These are phyloP conservation scores for Pseudozyma pruni DNA, from an alignment of 1,284 basidiomycete genomes.

Conservation along the genomic window DNA sequence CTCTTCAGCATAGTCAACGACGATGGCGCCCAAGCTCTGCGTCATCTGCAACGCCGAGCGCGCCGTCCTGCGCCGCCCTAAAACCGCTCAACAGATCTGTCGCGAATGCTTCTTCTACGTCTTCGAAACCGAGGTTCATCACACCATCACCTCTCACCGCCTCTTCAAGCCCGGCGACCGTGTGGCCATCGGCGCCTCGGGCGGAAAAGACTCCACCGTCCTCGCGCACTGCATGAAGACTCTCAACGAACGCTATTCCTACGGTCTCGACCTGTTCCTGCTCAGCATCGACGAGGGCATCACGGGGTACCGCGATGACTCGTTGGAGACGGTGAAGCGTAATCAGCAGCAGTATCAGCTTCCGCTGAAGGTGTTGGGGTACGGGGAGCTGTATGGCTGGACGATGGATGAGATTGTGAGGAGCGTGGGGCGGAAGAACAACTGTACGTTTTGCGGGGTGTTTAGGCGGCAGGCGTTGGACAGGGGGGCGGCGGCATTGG, in stretches of 20 bases:
- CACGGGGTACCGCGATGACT: constrained; percentile 97
- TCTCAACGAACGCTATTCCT: constrained; percentile 91
- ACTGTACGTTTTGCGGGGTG: constrained; percentile 98
- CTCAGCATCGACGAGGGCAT: constrained; percentile 99
- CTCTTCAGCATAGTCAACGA: neutral
- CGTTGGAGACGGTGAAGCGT: constrained; percentile 96
- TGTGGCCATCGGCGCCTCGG: constrained; percentile 96
- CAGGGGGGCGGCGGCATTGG: constrained; percentile 85
- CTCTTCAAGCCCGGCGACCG: constrained; percentile 91
- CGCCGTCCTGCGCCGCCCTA: constrained; percentile 92
- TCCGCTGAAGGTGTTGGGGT: constrained; percentile 94
- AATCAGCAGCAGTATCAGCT: constrained; percentile 95
- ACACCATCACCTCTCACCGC: constrained; percentile 78
- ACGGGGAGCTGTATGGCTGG: constrained; percentile 97
- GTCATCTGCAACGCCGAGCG: constrained; percentile 79
- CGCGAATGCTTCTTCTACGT: constrained; percentile 94
- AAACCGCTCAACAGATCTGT: constrained; percentile 97
- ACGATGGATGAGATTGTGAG: constrained; percentile 98
- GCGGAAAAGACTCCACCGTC: constrained; percentile 99
- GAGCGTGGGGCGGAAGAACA: constrained; percentile 95
- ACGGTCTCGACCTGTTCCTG: constrained; percentile 89
- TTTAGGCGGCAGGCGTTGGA: constrained; percentile 96
- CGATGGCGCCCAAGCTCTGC: constrained; percentile 70
- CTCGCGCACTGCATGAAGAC: constrained; percentile 96
- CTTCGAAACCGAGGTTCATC: constrained; percentile 97